Percentiles rank a stretch among this genome's conserved stretches.
phyloP scores from a whole-genome alignment of 108 stramenopile species.

The Tribonema minus region DNA sequence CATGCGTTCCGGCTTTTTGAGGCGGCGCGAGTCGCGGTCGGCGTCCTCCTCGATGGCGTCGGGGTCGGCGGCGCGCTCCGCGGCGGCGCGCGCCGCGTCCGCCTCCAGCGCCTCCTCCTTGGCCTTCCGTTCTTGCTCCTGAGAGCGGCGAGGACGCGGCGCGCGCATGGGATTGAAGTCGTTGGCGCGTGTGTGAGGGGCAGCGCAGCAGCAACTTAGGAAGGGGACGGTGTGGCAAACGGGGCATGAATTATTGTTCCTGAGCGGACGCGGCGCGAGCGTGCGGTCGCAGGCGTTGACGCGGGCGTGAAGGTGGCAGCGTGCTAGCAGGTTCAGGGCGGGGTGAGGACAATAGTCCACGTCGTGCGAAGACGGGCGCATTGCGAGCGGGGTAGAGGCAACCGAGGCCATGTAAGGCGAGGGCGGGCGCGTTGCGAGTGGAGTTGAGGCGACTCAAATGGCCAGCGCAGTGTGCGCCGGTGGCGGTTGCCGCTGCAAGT shows the following conservation, averaged over 20 bases:
- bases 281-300: background rate
- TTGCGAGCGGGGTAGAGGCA: too few relatives aligned
- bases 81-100: conserved; percentile 27
- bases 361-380: too few relatives aligned
- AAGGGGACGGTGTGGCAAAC: background rate
- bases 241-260: background rate
- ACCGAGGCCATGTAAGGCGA: too few relatives aligned
- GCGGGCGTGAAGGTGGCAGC: too few relatives aligned
- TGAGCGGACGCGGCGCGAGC: background rate
- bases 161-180: background rate
- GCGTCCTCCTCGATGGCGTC: conserved; percentile 37
- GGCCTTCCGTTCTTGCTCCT: background rate
- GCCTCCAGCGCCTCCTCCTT: conserved; percentile 26
- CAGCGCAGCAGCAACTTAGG: background rate
- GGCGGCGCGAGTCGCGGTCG: conserved; percentile 43
- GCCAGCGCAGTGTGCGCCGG: background rate
- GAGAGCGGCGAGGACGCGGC: background rate
- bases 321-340: too few relatives aligned
- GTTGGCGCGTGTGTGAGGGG: background rate
- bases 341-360: too few relatives aligned
- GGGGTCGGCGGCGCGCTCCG: conserved; percentile 23
- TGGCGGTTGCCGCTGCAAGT: too few relatives aligned
- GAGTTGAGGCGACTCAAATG: too few relatives aligned
- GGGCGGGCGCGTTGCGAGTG: too few relatives aligned
- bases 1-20: conserved; percentile 44